Percentiles rank a stretch among this genome's conserved stretches.
Evolutionary conservation across 306 rosid species (phyloP).

Genomic region (Bauhinia variegata): DNA sequence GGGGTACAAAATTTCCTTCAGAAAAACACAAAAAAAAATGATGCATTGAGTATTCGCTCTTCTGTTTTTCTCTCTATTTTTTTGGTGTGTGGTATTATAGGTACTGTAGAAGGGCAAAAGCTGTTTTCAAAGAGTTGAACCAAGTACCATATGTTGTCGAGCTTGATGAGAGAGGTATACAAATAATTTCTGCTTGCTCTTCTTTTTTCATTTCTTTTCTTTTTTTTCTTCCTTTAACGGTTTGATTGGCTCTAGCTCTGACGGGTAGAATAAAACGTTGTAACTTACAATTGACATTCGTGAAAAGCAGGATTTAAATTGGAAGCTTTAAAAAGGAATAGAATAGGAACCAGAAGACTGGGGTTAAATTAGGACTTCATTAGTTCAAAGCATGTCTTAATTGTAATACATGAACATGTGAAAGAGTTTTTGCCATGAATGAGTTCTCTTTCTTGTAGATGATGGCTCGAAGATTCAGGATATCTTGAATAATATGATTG

Average conservation of each 20-base stretch:
- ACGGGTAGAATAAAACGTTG: constrained; percentile 24
- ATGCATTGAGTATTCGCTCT: not conserved
- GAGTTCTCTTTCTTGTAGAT: constrained; percentile 51
- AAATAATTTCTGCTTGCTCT: constrained; percentile 22
- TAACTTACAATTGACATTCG: constrained; percentile 10
- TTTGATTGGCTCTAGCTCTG: constrained; percentile 13
- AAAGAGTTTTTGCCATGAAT: constrained; percentile 29
- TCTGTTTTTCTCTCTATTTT: constrained; percentile 8
- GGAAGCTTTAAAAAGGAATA: constrained; percentile 2
- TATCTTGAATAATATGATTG: constrained; percentile 58
- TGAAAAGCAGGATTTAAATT: constrained; percentile 14
- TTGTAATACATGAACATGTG: constrained; percentile 11
- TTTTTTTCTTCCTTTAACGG: not conserved
- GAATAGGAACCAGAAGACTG: constrained; percentile 12
- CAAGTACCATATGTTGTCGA: constrained; percentile 80
- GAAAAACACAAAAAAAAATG: not conserved
- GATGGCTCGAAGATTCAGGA: constrained; percentile 80
- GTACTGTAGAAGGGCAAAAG: constrained; percentile 84
- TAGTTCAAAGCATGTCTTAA: constrained; percentile 19
- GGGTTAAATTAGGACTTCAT: constrained; percentile 15
- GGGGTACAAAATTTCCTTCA: not conserved
- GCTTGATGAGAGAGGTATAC: constrained; percentile 86
- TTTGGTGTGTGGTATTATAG: constrained; percentile 43
- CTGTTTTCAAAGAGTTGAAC: constrained; percentile 77
- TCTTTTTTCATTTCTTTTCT: not conserved